Conservation (phyloP, 2,329 filamentous ascomycete genomes). For the Fusarium fujikuroi region DNA sequence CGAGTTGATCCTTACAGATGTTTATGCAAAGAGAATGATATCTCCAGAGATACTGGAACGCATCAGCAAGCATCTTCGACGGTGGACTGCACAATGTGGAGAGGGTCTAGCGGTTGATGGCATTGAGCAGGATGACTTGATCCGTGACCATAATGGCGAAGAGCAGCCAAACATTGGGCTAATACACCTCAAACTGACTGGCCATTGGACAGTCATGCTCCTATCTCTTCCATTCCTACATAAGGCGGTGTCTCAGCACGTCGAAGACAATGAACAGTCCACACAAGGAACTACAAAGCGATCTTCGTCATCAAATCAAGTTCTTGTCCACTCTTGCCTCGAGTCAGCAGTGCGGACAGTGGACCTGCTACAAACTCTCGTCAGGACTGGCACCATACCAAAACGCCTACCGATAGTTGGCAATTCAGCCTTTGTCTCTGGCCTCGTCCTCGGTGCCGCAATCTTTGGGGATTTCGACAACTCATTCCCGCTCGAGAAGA, state of each 20-base stretch:
- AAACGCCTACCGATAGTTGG: slow-evolving; percentile 57
- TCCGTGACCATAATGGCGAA: slow-evolving; percentile 25
- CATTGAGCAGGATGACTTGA: slow-evolving; percentile 35
- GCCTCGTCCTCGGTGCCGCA: slow-evolving; percentile 56
- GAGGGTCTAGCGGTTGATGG: slow-evolving; percentile 35
- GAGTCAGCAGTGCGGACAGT: slow-evolving; percentile 51
- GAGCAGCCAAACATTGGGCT: slow-evolving; percentile 41
- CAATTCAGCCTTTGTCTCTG: slow-evolving; percentile 58
- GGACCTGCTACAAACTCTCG: slow-evolving; percentile 52
- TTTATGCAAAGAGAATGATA: slow-evolving; percentile 50
- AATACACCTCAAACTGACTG: slow-evolving; percentile 50
- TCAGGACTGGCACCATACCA: slow-evolving; percentile 49
- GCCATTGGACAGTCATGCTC: slow-evolving; percentile 54
- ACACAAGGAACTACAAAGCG: slow-evolving; percentile 9
- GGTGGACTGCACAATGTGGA: slow-evolving; percentile 38
- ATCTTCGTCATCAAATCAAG: slow-evolving; percentile 28
- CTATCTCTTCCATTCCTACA: slow-evolving; percentile 51
- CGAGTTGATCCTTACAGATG: slow-evolving; percentile 49
- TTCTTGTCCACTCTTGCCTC: slow-evolving; percentile 49
- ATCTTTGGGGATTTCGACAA: slow-evolving; percentile 57
- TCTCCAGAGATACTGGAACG: slow-evolving; percentile 43
- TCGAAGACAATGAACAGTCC: slow-evolving; percentile 28
- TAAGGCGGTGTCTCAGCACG: slow-evolving; percentile 42
- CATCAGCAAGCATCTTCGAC: slow-evolving; percentile 39
- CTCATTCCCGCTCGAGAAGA: slow-evolving; percentile 46